Conservation (phyloP, 2,329 filamentous ascomycete genomes). For the Phyllosticta ampelicida region DNA sequence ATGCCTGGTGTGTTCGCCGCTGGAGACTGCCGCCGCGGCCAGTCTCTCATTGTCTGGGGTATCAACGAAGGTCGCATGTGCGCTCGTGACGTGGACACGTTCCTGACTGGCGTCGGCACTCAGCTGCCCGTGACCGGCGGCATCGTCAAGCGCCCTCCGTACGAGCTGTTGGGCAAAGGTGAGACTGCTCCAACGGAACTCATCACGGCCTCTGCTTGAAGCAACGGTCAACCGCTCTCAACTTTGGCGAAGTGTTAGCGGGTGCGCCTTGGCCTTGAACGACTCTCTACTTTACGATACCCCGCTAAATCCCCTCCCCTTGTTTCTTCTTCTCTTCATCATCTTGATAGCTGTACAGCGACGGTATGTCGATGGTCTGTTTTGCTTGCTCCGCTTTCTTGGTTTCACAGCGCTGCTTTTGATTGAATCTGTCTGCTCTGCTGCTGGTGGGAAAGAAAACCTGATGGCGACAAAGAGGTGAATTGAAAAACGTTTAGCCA, state of each 20-base stretch:
- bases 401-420: not conserved
- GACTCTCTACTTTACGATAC: not conserved
- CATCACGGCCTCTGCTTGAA: constrained; percentile 25
- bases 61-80: constrained; percentile 95
- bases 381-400: not conserved
- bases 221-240: not conserved
- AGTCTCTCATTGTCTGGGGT: constrained; percentile 95
- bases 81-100: constrained; percentile 84
- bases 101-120: constrained; percentile 64
- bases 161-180: constrained; percentile 49
- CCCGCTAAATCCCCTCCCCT: not conserved
- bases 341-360: not conserved
- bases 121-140: constrained; percentile 83
- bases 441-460: not conserved
- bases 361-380: not conserved
- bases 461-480: too few species aligned
- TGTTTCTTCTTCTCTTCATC: not conserved
- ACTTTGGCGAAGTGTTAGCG: not conserved
- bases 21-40: constrained; percentile 87
- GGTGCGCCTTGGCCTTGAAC: not conserved
- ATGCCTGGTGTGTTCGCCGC: constrained; percentile 83
- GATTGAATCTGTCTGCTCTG: not conserved
- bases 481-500: too few species aligned
- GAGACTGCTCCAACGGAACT: constrained; percentile 28
- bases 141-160: constrained; percentile 74